These are phyloP conservation scores for Rhodofomes roseus DNA, from an alignment of 1,284 basidiomycete species.

Conservation along the genomic window DNA sequence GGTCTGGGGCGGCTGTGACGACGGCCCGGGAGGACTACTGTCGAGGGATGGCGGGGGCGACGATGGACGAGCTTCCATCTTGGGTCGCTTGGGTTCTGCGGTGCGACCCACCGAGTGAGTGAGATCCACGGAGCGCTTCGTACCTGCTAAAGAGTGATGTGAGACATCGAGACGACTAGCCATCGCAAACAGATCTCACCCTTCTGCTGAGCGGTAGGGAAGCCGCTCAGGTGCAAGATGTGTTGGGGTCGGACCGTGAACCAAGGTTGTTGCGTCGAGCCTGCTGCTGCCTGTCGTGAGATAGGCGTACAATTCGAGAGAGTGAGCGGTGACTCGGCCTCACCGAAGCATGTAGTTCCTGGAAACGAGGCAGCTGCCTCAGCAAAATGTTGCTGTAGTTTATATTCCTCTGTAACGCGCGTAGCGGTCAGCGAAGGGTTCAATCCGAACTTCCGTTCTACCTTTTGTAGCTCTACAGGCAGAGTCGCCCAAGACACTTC, in stretches of 20 bases:
- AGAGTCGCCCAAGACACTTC: constrained; percentile 61
- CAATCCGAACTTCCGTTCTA: constrained; percentile 17
- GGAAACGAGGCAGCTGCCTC: constrained; percentile 41
- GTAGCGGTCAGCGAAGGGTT: not conserved
- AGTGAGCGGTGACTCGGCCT: constrained; percentile 17
- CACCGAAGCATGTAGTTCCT: constrained; percentile 51
- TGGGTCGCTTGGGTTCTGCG: not conserved
- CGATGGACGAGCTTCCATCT: not conserved
- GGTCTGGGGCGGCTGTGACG: not conserved
- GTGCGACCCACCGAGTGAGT: not conserved
- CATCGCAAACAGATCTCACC: too few relatives aligned
- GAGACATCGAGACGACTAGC: too few relatives aligned
- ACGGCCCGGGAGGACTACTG: not conserved
- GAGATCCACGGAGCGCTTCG: constrained; percentile 16
- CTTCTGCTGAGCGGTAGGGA: constrained; percentile 39
- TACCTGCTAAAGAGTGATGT: too few relatives aligned
- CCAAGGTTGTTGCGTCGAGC: constrained; percentile 45
- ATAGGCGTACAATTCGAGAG: constrained; percentile 3
- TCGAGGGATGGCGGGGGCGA: not conserved
- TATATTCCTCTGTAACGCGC: constrained; percentile 50
- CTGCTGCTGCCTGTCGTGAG: constrained; percentile 32
- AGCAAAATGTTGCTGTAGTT: constrained; percentile 51
- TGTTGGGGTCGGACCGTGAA: constrained; percentile 48
- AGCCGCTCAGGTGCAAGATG: constrained; percentile 45
- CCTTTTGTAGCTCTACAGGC: constrained; percentile 61